A percentile compares a stretch with the other conserved stretches of the same genome.
These are phyloP conservation scores for Kandelia obovata DNA, from an alignment of 345 rosid species.

Conservation along the genomic window DNA sequence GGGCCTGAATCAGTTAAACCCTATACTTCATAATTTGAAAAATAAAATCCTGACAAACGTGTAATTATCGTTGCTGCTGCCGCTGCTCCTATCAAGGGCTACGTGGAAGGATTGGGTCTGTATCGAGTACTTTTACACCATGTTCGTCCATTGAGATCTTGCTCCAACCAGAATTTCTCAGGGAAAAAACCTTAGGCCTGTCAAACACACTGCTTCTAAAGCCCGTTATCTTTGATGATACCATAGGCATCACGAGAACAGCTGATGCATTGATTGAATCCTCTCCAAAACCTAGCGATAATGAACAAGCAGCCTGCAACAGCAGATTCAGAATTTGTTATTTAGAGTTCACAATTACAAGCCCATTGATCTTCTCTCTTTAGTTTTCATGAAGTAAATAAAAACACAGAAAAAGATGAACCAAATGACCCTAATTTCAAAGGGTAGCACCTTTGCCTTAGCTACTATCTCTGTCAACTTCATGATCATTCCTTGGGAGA, in stretches of 20 bases:
- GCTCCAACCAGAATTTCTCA: conserved; percentile 70
- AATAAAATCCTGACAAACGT: background rate
- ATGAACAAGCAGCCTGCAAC: conserved; percentile 67
- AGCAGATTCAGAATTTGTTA: background rate
- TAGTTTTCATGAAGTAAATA: background rate
- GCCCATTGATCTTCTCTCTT: background rate
- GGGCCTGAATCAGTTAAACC: too few relatives aligned
- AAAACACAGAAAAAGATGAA: background rate
- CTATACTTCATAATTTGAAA: background rate
- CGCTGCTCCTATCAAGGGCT: conserved; percentile 20
- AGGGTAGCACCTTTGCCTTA: conserved; percentile 69
- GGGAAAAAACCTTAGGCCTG: conserved; percentile 53
- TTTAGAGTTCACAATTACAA: background rate
- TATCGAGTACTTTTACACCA: conserved; percentile 39
- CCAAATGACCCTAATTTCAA: background rate
- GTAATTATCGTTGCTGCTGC: background rate
- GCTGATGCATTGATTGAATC: conserved; percentile 97
- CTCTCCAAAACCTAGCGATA: conserved; percentile 73
- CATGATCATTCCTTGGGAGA: conserved; percentile 47
- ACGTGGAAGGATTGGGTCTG: conserved; percentile 34
- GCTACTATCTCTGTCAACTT: conserved; percentile 53
- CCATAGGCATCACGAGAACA: conserved; percentile 94
- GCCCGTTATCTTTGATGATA: conserved; percentile 87
- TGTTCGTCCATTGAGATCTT: conserved; percentile 52
- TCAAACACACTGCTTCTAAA: conserved; percentile 73